Evolutionary conservation across 2,329 filamentous ascomycete species (phyloP), one percentile per base, ranked within the genome.

Genomic region (Capronia americana): DNA sequence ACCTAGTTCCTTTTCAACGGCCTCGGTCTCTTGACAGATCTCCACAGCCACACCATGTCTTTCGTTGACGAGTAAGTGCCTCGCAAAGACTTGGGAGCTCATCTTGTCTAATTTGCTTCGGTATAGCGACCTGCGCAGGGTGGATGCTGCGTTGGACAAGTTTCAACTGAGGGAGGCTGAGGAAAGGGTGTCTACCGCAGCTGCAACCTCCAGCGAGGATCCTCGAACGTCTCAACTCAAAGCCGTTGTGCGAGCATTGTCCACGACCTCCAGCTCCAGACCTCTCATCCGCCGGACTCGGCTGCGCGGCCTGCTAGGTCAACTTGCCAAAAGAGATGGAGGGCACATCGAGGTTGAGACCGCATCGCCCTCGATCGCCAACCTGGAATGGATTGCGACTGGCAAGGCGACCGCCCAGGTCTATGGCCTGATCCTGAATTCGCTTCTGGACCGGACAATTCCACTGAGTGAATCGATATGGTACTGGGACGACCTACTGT

Each of bases 401-500:
- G 92, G 91, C 78, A 99, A 98, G 78, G 93, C 93, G 4, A 92
- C 93, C 0, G 88, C 93, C n/a, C 94, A 97, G 75, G 89, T 90
- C 0, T 96, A 97, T 74, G 94, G 94, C 3, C 81, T 65, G 55
- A 66, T 71, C 48, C 62, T 71, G 14, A 61, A 62, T 53, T 69
- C 69, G 8, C 58, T 69, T 17, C 30, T 70, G 20, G 66, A 67
- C 46, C 50, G 64, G 34, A 67, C 64, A 34, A 70, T 68, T 11
- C 90, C 90, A 0, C 79, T 99, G 20, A 91, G 88, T 73, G 89
- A 97, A 70, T 93, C 97, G 72, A 89, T 97, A 26, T 93, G 90
- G 88, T 98, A 98, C 77, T 99, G 95, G 95, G 92, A 97, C 74
- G 91, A 95, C 71, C 86, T 97, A 1, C 80, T 97, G 32, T 87